Evolutionary conservation across 2,329 filamentous ascomycete genomes (phyloP).

Genomic region (Lasiodiplodia theobromae): DNA sequence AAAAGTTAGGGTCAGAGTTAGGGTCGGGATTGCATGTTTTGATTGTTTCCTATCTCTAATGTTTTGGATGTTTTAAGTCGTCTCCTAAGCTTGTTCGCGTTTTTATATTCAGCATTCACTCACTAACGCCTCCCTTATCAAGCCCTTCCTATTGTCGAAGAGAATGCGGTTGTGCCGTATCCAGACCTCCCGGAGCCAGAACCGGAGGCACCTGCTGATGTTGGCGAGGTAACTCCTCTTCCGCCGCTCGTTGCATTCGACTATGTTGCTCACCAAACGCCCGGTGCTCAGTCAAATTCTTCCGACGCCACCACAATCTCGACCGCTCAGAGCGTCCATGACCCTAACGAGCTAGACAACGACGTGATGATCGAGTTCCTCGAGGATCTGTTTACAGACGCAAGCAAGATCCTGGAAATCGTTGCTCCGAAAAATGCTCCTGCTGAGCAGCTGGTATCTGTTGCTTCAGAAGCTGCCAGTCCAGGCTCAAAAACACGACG

Average conservation of each 20-base stretch:
- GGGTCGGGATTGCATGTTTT: neutral
- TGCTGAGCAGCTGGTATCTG: neutral
- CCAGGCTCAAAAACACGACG: conserved; percentile 41
- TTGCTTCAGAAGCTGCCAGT: conserved; percentile 33
- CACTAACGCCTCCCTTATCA: neutral
- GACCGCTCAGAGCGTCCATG: conserved; percentile 39
- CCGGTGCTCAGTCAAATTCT: conserved; percentile 50
- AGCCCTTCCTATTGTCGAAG: conserved; percentile 32
- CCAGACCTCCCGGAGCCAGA: conserved; percentile 33
- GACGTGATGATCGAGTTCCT: conserved; percentile 52
- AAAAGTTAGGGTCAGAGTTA: neutral
- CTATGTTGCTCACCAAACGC: conserved; percentile 38
- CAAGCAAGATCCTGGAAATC: conserved; percentile 41
- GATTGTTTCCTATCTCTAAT: neutral
- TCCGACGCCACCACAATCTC: conserved; percentile 55
- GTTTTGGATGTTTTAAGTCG: neutral
- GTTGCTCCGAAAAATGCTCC: conserved; percentile 36
- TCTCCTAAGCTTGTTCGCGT: neutral
- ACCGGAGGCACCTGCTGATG: neutral
- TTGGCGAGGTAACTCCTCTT: conserved; percentile 13
- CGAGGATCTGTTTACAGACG: conserved; percentile 44
- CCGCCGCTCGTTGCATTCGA: neutral
- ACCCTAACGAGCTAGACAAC: conserved; percentile 44
- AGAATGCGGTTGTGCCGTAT: conserved; percentile 32
- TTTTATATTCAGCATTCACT: neutral